A percentile compares a stretch with the other conserved stretches of the same genome.
These are phyloP conservation scores for Pluteus cervinus DNA, from an alignment of 768 basidiomycete genomes.

Conservation along the genomic window DNA sequence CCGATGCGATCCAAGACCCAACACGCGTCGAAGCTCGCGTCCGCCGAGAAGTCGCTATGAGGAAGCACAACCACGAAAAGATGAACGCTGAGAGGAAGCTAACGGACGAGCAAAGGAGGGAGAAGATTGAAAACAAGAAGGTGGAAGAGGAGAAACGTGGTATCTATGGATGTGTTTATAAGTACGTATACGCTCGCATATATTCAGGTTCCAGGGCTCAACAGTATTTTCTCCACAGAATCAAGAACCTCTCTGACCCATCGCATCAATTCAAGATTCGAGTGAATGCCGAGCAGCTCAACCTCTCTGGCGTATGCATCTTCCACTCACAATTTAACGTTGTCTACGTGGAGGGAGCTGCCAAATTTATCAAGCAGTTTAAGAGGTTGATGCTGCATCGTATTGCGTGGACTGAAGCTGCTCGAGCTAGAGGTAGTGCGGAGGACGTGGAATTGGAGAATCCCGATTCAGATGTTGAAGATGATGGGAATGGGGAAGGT, in stretches of 20 bases:
- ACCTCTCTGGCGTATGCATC: constrained; percentile 83
- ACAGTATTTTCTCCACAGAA: constrained; percentile 33
- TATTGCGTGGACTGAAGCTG: constrained; percentile 91
- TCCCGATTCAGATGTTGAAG: constrained; percentile 35
- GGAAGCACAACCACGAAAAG: constrained; percentile 87
- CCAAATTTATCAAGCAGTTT: constrained; percentile 82
- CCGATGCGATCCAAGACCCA: constrained; percentile 95
- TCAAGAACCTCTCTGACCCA: constrained; percentile 85
- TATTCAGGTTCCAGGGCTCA: constrained; percentile 1
- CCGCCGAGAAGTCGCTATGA: constrained; percentile 84
- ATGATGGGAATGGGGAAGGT: constrained; percentile 22
- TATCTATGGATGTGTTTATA: constrained; percentile 81
- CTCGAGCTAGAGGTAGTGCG: constrained; percentile 68
- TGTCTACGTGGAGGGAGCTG: constrained; percentile 90
- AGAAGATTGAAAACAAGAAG: constrained; percentile 85
- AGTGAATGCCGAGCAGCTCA: constrained; percentile 91
- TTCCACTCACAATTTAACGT: constrained; percentile 87
- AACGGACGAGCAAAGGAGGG: constrained; percentile 82
- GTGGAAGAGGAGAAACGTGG: constrained; percentile 83
- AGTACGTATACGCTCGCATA: constrained; percentile 45
- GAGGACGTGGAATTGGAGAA: constrained; percentile 67
- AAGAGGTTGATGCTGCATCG: constrained; percentile 81
- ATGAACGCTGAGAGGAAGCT: constrained; percentile 91
- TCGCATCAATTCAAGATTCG: constrained; percentile 94
- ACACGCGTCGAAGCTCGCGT: constrained; percentile 97